phyloP scores from a whole-genome alignment of 345 rosid genomes.

The Rhizophora mangle region DNA sequence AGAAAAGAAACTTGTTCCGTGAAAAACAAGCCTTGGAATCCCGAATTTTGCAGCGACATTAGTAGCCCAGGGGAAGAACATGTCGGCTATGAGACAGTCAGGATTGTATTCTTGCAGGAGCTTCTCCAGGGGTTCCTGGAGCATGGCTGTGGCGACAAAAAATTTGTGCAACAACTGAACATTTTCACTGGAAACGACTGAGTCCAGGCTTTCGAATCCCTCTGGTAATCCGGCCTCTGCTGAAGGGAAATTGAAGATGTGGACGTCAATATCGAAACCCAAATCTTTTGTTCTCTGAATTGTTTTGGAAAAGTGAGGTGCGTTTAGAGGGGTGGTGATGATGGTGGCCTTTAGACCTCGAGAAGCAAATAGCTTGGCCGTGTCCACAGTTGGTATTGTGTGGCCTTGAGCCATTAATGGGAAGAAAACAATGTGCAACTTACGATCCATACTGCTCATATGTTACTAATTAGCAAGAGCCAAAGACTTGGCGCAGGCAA shows the following conservation, averaged over 20 bases:
- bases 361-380: not conserved
- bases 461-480: not conserved
- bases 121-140: slow-evolving; percentile 29
- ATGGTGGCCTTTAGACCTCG: not conserved
- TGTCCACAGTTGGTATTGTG: not conserved
- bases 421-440: not conserved
- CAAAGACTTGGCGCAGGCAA: not conserved
- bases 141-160: slow-evolving; percentile 15
- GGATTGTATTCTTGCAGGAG: slow-evolving; percentile 21
- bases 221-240: not conserved
- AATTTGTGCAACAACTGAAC: not conserved
- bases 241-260: not conserved
- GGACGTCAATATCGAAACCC: not conserved
- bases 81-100: slow-evolving; percentile 29
- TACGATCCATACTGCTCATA: not conserved
- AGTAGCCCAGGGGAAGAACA: slow-evolving; percentile 35
- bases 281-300: not conserved
- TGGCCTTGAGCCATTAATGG: not conserved
- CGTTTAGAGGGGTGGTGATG: not conserved
- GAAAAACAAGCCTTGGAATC: slow-evolving; percentile 38
- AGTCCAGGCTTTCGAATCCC: not conserved
- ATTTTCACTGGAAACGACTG: not conserved
- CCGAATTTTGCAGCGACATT: slow-evolving; percentile 24
- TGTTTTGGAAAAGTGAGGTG: not conserved
- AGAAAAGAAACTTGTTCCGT: slow-evolving; percentile 34